Evolutionary conservation across 106 monocot genomes (phyloP).

Genomic region (Cymbidium sinense): DNA sequence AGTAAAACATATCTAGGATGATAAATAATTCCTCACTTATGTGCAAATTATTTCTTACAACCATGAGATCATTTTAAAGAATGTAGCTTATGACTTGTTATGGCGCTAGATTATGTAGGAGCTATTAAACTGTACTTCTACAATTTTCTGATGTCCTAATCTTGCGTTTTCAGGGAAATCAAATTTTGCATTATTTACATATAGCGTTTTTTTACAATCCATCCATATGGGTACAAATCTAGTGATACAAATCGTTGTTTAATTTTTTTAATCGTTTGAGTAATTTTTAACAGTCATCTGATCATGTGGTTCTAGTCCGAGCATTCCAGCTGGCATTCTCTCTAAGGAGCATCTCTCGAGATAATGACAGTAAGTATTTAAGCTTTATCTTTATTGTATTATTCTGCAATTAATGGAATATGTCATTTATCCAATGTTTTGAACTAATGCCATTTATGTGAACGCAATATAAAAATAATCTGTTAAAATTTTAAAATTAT

Average conservation of each 20-base stretch:
- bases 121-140: background rate
- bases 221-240: background rate
- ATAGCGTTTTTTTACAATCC: background rate
- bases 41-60: background rate
- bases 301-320: slow-evolving; percentile 53
- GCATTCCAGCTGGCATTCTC: slow-evolving; percentile 93
- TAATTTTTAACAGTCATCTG: slow-evolving; percentile 52
- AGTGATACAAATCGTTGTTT: background rate
- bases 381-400: background rate
- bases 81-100: background rate
- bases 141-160: background rate
- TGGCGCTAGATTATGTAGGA: background rate
- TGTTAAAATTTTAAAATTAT: background rate
- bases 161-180: background rate
- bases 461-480: background rate
- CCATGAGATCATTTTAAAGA: background rate
- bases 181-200: background rate
- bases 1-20: background rate
- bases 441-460: no score
- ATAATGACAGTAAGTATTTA: slow-evolving; percentile 55
- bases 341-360: slow-evolving; percentile 60
- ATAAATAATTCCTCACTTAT: background rate
- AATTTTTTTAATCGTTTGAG: slow-evolving; percentile 1
- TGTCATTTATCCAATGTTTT: background rate
- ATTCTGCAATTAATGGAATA: background rate